Evolutionary conservation across 495 filamentous ascomycete species (phyloP).

Genomic region (Niebla homalea): DNA sequence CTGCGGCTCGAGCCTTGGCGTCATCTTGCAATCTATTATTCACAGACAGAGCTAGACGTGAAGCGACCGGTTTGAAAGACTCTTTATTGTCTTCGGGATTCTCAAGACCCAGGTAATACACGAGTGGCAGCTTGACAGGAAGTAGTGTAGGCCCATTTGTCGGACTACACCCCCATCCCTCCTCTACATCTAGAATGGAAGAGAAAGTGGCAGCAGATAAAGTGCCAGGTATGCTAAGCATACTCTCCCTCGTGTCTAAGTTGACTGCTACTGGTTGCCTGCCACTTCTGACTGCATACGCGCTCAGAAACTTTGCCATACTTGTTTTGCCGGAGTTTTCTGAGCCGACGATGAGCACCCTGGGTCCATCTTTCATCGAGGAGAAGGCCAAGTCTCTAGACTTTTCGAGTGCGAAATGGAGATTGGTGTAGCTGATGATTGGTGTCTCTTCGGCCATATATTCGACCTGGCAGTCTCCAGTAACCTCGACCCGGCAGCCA

Average conservation of each 20-base stretch:
- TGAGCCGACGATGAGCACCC: constrained; percentile 75
- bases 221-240: constrained; percentile 75
- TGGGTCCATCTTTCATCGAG: constrained; percentile 48
- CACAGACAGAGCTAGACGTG: constrained; percentile 65
- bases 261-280: constrained; percentile 75
- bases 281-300: constrained; percentile 65
- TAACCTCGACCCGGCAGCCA: constrained; percentile 71
- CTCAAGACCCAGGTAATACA: constrained; percentile 75
- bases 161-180: constrained; percentile 83
- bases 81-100: constrained; percentile 60
- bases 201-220: constrained; percentile 72
- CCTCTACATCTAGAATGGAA: constrained; percentile 75
- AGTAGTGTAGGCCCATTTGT: constrained; percentile 78
- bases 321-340: constrained; percentile 76
- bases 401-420: constrained; percentile 72
- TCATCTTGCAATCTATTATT: constrained; percentile 72
- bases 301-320: constrained; percentile 65
- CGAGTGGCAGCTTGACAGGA: constrained; percentile 81
- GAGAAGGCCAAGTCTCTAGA: constrained; percentile 40
- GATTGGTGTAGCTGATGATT: constrained; percentile 68
- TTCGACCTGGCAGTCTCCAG: constrained; percentile 48
- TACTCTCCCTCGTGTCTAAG: constrained; percentile 70
- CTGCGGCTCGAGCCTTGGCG: constrained; percentile 49
- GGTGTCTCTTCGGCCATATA: constrained; percentile 78
- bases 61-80: constrained; percentile 60